phyloP scores from a whole-genome alignment of 352 stramenopile genomes.

The Phytopythium delawarense region DNA sequence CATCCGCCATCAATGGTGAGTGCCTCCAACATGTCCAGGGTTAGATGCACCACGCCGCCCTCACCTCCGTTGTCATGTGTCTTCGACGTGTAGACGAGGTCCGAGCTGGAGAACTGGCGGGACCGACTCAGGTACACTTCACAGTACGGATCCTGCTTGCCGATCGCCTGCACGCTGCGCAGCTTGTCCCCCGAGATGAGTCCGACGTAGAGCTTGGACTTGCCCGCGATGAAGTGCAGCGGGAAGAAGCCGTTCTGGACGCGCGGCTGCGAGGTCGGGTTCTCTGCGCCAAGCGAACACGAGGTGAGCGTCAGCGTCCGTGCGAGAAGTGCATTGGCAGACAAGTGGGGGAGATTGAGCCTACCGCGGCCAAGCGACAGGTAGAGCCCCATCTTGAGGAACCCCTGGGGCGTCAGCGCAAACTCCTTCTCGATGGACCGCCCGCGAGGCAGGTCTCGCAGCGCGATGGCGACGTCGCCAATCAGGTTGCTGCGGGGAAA shows the following conservation, averaged over 20 bases:
- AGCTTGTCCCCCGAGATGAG: conserved; percentile 69
- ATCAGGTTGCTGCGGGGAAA: conserved; percentile 47
- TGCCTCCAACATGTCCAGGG: background rate
- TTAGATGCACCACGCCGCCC: background rate
- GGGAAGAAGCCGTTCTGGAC: conserved; percentile 71
- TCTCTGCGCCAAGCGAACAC: conserved; percentile 31
- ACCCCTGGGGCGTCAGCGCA: conserved; percentile 61
- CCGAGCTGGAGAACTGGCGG: conserved; percentile 29
- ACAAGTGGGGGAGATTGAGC: background rate
- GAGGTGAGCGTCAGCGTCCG: background rate
- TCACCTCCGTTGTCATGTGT: conserved; percentile 76
- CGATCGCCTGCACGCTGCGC: conserved; percentile 71
- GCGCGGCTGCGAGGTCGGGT: conserved; percentile 55
- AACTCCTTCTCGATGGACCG: conserved; percentile 82
- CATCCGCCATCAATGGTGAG: conserved; percentile 8
- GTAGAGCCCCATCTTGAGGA: conserved; percentile 66
- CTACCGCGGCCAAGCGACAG: conserved; percentile 62
- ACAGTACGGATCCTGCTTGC: conserved; percentile 71
- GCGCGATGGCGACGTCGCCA: conserved; percentile 58
- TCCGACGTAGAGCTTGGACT: conserved; percentile 66
- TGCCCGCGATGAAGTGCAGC: conserved; percentile 69
- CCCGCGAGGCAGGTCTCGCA: conserved; percentile 66
- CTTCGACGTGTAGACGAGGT: conserved; percentile 66
- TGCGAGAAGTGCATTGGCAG: background rate
- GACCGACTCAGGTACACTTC: conserved; percentile 62